phyloP scores from a whole-genome alignment of 805 yeast genomes.

The Spathaspora gorwiae region DNA sequence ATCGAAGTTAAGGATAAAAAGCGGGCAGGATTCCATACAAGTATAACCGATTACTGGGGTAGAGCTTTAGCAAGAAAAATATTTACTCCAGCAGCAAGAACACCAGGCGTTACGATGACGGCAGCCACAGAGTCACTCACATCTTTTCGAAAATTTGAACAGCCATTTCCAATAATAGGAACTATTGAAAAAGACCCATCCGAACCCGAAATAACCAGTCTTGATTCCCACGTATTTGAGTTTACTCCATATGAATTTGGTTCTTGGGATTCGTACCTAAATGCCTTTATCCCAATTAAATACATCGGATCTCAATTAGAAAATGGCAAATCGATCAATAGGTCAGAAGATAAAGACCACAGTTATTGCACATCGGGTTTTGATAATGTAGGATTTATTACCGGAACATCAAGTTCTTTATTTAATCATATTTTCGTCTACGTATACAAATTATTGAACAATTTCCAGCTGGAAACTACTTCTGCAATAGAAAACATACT shows the following conservation, averaged over 20 bases:
- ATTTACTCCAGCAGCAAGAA: constrained; percentile 31
- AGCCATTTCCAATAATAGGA: constrained; percentile 49
- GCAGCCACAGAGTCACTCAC: constrained; percentile 27
- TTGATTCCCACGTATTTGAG: constrained; percentile 47
- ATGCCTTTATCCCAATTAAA: constrained; percentile 45
- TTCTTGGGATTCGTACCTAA: constrained; percentile 51
- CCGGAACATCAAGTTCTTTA: constrained; percentile 61
- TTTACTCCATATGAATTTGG: constrained; percentile 67
- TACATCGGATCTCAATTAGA: constrained; percentile 48
- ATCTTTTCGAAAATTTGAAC: constrained; percentile 34
- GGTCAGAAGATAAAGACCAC: constrained; percentile 15
- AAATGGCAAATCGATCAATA: constrained; percentile 37
- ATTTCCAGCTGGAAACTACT: constrained; percentile 27
- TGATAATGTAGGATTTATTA: constrained; percentile 56
- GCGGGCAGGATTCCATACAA: constrained; percentile 47
- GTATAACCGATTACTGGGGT: constrained; percentile 69
- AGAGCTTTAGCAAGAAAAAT: constrained; percentile 50
- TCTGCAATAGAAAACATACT: constrained; percentile 35
- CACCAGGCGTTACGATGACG: constrained; percentile 36
- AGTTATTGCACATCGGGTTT: constrained; percentile 47
- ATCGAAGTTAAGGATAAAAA: constrained; percentile 50
- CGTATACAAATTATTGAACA: constrained; percentile 36
- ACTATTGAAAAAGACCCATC: constrained; percentile 36
- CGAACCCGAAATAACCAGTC: constrained; percentile 8
- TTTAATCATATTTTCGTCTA: constrained; percentile 52